Evolutionary conservation across 2,329 filamentous ascomycete species (phyloP).

Genomic region (Aureobasidium sp.): DNA sequence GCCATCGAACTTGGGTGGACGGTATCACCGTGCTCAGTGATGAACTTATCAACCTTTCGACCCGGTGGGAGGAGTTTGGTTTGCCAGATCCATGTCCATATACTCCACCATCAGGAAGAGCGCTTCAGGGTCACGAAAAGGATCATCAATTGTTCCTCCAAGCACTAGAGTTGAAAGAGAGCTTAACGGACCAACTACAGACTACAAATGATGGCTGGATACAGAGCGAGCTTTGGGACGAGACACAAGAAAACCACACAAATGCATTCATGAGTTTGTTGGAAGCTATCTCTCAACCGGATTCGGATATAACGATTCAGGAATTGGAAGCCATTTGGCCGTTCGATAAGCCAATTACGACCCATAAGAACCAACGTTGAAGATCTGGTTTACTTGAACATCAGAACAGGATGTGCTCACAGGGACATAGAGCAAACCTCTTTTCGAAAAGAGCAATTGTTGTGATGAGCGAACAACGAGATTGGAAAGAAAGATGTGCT

Average conservation of each 20-base stretch:
- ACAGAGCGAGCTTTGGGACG: constrained; percentile 15
- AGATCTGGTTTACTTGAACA: constrained; percentile 5
- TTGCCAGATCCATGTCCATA: constrained; percentile 14
- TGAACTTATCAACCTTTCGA: constrained; percentile 17
- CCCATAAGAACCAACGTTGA: constrained; percentile 11
- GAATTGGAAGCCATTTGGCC: constrained; percentile 19
- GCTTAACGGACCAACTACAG: constrained; percentile 14
- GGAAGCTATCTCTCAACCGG: constrained; percentile 12
- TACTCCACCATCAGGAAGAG: constrained; percentile 12
- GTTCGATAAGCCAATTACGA: constrained; percentile 16
- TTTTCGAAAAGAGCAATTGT: background rate
- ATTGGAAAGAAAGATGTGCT: background rate
- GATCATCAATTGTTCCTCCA: constrained; percentile 2
- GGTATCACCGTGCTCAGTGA: constrained; percentile 16
- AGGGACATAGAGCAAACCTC: background rate
- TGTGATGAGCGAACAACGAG: background rate
- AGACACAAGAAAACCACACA: constrained; percentile 12
- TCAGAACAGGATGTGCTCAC: constrained; percentile 3
- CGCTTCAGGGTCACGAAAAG: constrained; percentile 8
- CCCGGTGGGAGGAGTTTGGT: constrained; percentile 9
- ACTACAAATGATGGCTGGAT: constrained; percentile 14
- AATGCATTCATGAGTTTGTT: constrained; percentile 10
- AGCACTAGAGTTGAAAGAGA: constrained; percentile 9
- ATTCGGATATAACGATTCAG: constrained; percentile 16
- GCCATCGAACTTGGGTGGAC: constrained; percentile 16